Evolutionary conservation across 1,284 basidiomycete species (phyloP), one percentile per base, ranked within the genome.

Genomic region (Fomitopsis pinicola): DNA sequence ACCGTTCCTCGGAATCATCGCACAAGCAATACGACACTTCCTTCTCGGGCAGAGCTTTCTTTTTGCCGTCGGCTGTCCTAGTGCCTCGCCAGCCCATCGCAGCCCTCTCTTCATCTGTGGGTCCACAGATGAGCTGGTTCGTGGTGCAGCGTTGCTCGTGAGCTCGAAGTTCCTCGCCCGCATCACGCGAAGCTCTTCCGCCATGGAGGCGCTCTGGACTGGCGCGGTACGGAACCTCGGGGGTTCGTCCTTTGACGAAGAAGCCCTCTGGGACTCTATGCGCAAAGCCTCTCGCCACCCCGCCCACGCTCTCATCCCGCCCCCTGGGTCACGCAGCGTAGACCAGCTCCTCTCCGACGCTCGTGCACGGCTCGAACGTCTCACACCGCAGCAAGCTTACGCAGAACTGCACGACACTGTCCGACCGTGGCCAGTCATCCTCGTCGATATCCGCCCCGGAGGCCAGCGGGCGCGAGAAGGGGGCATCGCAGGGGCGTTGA

Each of bases 381-480:
- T 91, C 57, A 80, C 82, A 0, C 82, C 88, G 1, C 68, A 68
- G n/a, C 76, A 86, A 64, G 88, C 88, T 1, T 82, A 80, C 69
- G 78, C 78, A 1, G 84, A 89, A 65, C 76, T 89, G 9, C 77
- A 78, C 28, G 82, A 84, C 53, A 73, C 80, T 1, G 72, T 78
- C 38, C 76, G 81, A 42, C 77, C 76, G 12, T 83, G 83, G 59
- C 86, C 87, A 2, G 84, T 84, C 2, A 81, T 91, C 57, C 78
- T 91, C 48, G 87, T 91, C n/a, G 89, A 91, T 70, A 90, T 91
- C 59, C 84, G 89, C 7, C 81, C 86, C 0, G 80, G 77, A 44
- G 78, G 77, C 5, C 82, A 89, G 70, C 80, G 88, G 15, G 75
- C 76, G 10, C 69, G 71, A 36, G 77, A 81, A 45, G 89, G 89